These are phyloP conservation scores for Exobasidium rhododendri DNA, from an alignment of 1,284 basidiomycete species.

Conservation along the genomic window DNA sequence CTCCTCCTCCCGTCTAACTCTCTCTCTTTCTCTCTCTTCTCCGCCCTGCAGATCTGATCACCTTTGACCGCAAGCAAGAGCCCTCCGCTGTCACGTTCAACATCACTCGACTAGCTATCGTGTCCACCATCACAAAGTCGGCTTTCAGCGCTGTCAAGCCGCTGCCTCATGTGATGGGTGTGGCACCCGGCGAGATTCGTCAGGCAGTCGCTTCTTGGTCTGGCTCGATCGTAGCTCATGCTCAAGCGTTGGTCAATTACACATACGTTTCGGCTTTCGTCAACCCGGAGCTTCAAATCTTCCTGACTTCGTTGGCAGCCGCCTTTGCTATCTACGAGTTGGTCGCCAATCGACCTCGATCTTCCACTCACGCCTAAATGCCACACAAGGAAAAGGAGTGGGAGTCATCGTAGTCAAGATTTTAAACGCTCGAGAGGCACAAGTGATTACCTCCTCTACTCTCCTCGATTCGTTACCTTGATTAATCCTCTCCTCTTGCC, in stretches of 20 bases:
- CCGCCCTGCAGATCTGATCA: constrained; percentile 30
- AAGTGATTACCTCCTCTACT: no score
- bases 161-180: constrained; percentile 26
- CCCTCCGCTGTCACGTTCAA: constrained; percentile 40
- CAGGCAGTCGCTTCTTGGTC: constrained; percentile 6
- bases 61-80: constrained; percentile 34
- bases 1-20: neutral
- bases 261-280: constrained; percentile 32
- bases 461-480: no score
- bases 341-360: constrained; percentile 30
- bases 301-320: constrained; percentile 29
- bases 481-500: no score
- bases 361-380: constrained; percentile 6
- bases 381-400: no score
- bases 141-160: constrained; percentile 24
- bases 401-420: no score
- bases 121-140: constrained; percentile 31
- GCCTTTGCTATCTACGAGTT: constrained; percentile 36
- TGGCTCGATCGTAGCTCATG: constrained; percentile 18
- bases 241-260: constrained; percentile 26
- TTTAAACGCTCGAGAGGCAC: no score
- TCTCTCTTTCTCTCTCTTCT: no score
- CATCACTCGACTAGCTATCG: constrained; percentile 35
- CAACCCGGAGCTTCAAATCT: constrained; percentile 30
- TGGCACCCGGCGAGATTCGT: constrained; percentile 33